phyloP scores from a whole-genome alignment of 139 green algal genomes.

The Chlorella sp. region DNA sequence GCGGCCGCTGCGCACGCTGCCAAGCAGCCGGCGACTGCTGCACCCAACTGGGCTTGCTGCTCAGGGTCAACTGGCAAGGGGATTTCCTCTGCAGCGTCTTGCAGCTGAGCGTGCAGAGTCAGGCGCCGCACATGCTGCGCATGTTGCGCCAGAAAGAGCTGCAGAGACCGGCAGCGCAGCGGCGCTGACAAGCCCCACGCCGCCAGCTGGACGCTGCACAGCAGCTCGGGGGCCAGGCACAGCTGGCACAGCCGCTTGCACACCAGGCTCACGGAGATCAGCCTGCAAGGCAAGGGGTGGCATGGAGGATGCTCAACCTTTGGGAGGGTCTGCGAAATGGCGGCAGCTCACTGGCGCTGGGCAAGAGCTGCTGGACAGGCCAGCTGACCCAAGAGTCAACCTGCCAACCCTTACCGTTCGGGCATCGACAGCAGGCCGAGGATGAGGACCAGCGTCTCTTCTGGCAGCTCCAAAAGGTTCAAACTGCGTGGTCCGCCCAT shows the following conservation, averaged over 20 bases:
- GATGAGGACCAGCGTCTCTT: too few relatives aligned
- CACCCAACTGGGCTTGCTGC: neutral
- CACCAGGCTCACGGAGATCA: neutral
- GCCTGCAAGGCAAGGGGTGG: neutral
- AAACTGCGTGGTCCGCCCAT: too few relatives aligned
- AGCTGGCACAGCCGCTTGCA: constrained; percentile 7
- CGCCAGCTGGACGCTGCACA: neutral
- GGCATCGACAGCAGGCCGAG: too few relatives aligned
- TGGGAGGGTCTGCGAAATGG: too few relatives aligned
- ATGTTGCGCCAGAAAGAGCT: neutral
- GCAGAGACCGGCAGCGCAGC: neutral
- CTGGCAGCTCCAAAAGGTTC: too few relatives aligned
- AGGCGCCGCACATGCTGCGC: constrained; percentile 5
- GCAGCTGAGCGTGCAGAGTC: neutral
- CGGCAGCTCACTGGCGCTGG: too few relatives aligned
- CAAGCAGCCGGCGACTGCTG: neutral
- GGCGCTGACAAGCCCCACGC: neutral
- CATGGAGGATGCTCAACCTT: too few relatives aligned
- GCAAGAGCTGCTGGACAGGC: too few relatives aligned
- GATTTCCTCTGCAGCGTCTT: neutral
- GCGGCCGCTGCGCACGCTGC: neutral
- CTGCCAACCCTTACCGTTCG: too few relatives aligned
- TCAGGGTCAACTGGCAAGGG: too few relatives aligned
- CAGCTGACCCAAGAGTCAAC: too few relatives aligned
- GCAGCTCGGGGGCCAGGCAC: constrained; percentile 1